Conservation (phyloP, 2,329 filamentous ascomycete species). For the Sporothrix luriei region DNA sequence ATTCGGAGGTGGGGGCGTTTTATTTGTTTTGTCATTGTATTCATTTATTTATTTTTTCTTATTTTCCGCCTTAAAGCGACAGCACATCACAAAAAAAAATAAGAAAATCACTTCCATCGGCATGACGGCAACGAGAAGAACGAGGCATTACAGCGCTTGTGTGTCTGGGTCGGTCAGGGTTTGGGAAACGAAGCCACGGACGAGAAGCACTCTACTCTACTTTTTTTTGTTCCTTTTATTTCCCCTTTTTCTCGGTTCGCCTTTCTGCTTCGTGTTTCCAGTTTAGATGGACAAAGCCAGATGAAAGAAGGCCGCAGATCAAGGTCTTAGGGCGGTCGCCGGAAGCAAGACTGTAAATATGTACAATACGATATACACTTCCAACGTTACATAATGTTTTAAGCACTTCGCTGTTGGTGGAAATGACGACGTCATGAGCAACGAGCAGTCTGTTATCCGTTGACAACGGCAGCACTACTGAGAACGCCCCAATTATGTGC, state of each 20-base stretch:
- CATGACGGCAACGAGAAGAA: neutral
- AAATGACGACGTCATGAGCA: neutral
- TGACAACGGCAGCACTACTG: too few relatives aligned
- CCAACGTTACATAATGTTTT: neutral
- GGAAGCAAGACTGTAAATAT: constrained; percentile 22
- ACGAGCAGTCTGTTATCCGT: too few relatives aligned
- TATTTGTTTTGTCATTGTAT: neutral
- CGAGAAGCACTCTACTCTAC: constrained; percentile 22
- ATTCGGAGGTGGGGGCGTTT: constrained; percentile 27
- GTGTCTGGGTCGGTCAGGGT: neutral
- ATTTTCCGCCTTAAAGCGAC: neutral
- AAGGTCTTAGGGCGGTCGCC: neutral
- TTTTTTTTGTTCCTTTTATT: neutral
- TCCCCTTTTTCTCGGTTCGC: neutral
- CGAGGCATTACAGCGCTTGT: constrained; percentile 4
- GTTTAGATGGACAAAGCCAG: neutral
- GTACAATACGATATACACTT: constrained; percentile 21
- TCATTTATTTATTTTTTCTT: constrained; percentile 13
- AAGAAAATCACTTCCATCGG: constrained; percentile 18
- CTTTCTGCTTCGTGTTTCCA: neutral
- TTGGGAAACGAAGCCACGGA: neutral
- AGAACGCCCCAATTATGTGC: too few relatives aligned
- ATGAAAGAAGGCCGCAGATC: neutral
- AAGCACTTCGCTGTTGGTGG: neutral
- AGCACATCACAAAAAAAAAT: constrained; percentile 24